These are phyloP conservation scores for Penicillium thymicola DNA, from an alignment of 2,329 filamentous ascomycete species.

Conservation along the genomic window DNA sequence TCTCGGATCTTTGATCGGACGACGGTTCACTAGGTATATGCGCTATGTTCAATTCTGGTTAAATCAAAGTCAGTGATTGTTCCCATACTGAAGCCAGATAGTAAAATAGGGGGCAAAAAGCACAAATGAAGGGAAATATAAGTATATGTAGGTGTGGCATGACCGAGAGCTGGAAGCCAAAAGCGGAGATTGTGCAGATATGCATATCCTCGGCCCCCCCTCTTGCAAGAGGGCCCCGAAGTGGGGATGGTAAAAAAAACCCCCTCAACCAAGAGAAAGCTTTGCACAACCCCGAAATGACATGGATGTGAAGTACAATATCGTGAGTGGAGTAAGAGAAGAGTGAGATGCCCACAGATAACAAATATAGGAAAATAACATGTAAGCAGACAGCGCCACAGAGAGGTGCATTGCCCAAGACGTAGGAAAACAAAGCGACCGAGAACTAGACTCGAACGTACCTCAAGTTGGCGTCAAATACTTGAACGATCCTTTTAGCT, in stretches of 20 bases:
- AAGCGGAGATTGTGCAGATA: slow-evolving; percentile 5
- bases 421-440: neutral
- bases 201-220: slow-evolving; percentile 6
- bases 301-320: neutral
- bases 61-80: neutral
- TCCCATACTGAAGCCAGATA: neutral
- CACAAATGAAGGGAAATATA: neutral
- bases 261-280: neutral
- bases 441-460: neutral
- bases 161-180: neutral
- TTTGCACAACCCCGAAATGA: no score
- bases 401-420: neutral
- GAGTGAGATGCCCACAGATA: neutral
- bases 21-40: slow-evolving; percentile 6
- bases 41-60: slow-evolving; percentile 16
- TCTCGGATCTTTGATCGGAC: slow-evolving; percentile 8
- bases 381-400: neutral
- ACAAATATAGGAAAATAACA: neutral
- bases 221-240: neutral
- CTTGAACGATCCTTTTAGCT: neutral
- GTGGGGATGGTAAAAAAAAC: neutral
- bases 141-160: neutral
- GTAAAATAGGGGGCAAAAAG: neutral
- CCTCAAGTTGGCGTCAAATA: neutral
- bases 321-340: neutral